Evolutionary conservation across 2,329 filamentous ascomycete genomes (phyloP), one percentile per base, ranked within the genome.

Genomic region (Cordyceps fumosorosea): DNA sequence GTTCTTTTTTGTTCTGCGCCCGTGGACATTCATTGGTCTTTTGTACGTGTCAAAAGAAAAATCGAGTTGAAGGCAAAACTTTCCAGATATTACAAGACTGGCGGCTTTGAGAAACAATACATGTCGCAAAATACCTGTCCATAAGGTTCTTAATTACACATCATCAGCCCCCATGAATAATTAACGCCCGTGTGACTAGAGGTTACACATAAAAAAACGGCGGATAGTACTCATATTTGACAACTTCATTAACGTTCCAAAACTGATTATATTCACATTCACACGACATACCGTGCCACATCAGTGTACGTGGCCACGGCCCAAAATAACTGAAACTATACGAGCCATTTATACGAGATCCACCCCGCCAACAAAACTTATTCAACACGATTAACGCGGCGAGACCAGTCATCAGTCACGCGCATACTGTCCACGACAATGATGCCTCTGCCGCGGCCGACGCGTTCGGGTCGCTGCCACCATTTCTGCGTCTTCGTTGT

Each of bases 341-440:
- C 22, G 52, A 44, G 22, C 32, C 29, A 51, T 44, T 48, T 52
- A 45, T 58, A n/a, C 45, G 47, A 32, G 32, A 40, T 4, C 16
- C 42, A 45, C 26, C 6, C 20, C 51, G 8, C 20, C n/a, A 7
- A 7, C 5, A 58, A 3, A 11, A 67, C 56, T 73, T 65, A 75
- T 62, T 74, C 73, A 45, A 65, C 66, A 53, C 89, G 89, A 70
- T 87, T 86, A 62, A 96, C 86, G 64, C 93, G 83, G 71, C 90
- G 86, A 65, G 83, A 82, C 89, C 92, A 98, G 75, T 98, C 93
- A 68, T 97, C 93, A 57, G 89, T 87, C 20, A 96, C 84, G 56
- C 90, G 82, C 66, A 88, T 81, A 37, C 88, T 89, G 73, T 98
- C 93, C 3, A 97, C 91, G 20, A 98, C 87, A 45, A 96, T 87